Conservation (phyloP, 345 rosid species). For the Dimocarpus longan region DNA sequence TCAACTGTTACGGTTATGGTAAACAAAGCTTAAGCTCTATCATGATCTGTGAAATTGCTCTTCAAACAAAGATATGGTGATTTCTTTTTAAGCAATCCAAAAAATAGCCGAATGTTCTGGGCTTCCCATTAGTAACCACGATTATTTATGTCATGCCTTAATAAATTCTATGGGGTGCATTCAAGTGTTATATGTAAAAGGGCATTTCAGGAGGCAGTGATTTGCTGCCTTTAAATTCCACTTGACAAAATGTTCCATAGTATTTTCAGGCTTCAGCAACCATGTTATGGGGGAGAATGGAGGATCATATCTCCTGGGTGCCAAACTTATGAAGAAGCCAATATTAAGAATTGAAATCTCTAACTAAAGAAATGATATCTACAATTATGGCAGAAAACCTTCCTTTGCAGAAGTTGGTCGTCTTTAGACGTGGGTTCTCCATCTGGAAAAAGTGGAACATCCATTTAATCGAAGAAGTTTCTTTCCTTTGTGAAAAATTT, state of each 20-base stretch:
- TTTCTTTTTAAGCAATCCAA: background rate
- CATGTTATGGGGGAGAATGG: background rate
- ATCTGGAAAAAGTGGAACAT: background rate
- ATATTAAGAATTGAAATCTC: background rate
- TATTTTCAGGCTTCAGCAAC: conserved; percentile 5
- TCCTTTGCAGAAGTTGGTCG: background rate
- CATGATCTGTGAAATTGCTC: background rate
- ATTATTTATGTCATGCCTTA: background rate
- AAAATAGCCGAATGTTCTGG: background rate
- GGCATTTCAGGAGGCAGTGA: conserved; percentile 3
- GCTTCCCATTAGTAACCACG: conserved; percentile 1
- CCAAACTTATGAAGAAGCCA: background rate
- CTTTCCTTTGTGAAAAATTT: background rate
- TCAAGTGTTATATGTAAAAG: background rate
- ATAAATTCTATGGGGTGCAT: background rate
- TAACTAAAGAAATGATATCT: background rate
- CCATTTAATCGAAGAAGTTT: background rate
- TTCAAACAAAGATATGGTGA: background rate
- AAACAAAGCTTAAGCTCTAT: background rate
- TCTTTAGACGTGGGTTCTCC: background rate
- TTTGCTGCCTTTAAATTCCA: background rate
- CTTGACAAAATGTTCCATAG: background rate
- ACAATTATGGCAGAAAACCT: background rate
- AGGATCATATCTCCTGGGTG: background rate
- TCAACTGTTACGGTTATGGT: background rate